Conservation (phyloP, 805 yeast species). For the Yarrowia porcina region DNA sequence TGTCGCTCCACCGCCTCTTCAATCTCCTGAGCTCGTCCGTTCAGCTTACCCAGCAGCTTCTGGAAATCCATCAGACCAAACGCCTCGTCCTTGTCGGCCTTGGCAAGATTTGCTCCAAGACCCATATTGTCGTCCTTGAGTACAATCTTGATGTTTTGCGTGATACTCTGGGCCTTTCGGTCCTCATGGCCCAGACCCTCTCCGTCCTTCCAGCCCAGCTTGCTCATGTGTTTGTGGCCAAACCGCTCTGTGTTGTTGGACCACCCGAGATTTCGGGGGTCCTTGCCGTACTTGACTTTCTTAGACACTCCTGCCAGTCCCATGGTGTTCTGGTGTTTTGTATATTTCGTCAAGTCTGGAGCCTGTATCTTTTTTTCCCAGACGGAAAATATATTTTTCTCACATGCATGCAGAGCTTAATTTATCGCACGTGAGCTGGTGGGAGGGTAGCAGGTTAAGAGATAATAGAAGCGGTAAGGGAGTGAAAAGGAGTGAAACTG, state of each 20-base stretch:
- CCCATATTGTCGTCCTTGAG: constrained; percentile 83
- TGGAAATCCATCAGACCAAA: constrained; percentile 93
- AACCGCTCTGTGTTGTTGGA: constrained; percentile 68
- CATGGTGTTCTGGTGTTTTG: constrained; percentile 32
- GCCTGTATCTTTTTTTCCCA: not conserved
- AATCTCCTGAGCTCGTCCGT: constrained; percentile 72
- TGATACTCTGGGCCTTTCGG: constrained; percentile 51
- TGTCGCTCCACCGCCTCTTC: constrained; percentile 53
- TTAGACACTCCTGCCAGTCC: constrained; percentile 59
- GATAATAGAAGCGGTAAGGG: not conserved
- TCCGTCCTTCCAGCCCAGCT: constrained; percentile 92
- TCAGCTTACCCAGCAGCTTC: constrained; percentile 79
- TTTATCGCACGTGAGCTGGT: constrained; percentile 12
- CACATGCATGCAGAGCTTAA: constrained; percentile 6
- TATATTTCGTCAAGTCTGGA: not conserved
- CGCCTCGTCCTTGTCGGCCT: constrained; percentile 67
- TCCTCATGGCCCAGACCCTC: constrained; percentile 67
- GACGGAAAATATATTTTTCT: not conserved
- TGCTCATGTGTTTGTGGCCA: constrained; percentile 81
- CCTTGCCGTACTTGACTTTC: constrained; percentile 82
- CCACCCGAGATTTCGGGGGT: constrained; percentile 95
- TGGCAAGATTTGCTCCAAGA: constrained; percentile 64
- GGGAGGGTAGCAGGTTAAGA: too few relatives aligned
- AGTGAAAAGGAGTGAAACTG: too few relatives aligned
- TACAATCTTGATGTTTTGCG: constrained; percentile 77